Evolutionary conservation across 768 basidiomycete species (phyloP).

Genomic region (Boletus vinaceobasis): DNA sequence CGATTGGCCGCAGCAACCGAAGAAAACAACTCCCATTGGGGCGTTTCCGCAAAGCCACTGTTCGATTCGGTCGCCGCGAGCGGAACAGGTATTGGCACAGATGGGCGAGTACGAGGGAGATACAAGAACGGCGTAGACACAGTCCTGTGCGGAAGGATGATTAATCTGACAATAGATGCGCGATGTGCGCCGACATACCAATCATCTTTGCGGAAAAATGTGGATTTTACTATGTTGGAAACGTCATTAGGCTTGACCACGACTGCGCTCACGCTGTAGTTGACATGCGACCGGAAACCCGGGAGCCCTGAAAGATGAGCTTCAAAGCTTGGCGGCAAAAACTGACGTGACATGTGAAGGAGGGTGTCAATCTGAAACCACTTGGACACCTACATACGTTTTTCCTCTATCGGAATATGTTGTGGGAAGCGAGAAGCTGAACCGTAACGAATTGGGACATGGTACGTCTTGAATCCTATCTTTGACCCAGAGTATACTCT

Average conservation of each 20-base stretch:
- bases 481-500: slow-evolving; percentile 56
- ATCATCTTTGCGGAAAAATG: slow-evolving; percentile 50
- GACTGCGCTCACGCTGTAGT: slow-evolving; percentile 55
- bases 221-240: slow-evolving; percentile 47
- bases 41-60: slow-evolving; percentile 41
- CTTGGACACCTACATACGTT: slow-evolving; percentile 50
- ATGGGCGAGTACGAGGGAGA: slow-evolving; percentile 62
- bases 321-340: slow-evolving; percentile 67
- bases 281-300: slow-evolving; percentile 64
- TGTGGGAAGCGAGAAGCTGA: slow-evolving; percentile 55
- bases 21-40: slow-evolving; percentile 51
- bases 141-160: slow-evolving; percentile 33
- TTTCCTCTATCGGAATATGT: slow-evolving; percentile 54
- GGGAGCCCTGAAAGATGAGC: slow-evolving; percentile 69
- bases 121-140: slow-evolving; percentile 64
- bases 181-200: slow-evolving; percentile 39
- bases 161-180: background rate
- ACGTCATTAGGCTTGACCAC: slow-evolving; percentile 47
- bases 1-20: slow-evolving; percentile 40
- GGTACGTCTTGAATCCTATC: slow-evolving; percentile 34
- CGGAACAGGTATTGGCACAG: slow-evolving; percentile 47
- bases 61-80: slow-evolving; percentile 28
- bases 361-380: background rate
- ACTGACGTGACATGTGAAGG: slow-evolving; percentile 35
- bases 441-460: slow-evolving; percentile 54